Base-by-base conservation (phyloP, 2,329 filamentous ascomycete genomes). In the Colletotrichum salicis region DNA sequence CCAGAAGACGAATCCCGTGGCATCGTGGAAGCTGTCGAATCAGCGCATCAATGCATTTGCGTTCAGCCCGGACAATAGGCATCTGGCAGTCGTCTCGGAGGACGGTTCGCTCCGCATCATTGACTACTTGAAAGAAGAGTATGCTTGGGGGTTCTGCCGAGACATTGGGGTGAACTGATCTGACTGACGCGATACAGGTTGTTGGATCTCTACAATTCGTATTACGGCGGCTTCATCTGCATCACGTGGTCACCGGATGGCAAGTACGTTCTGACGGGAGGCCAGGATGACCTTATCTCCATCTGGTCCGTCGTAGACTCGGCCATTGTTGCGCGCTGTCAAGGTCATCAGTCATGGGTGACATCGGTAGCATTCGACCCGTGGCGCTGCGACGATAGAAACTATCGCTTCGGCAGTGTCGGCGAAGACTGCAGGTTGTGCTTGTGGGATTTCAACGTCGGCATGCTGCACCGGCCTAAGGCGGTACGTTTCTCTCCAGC, bases 171-270 rank as follows among this genome's bases (percentile, higher is more conserved):
- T 51, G 27, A 10, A 11, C 5, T 48, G 27, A 8, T 12, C 5
- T 64, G 27, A 55, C 55, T 75, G 48, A 76, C 58, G 31, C 54
- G 12, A 24, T 11, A 5, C 73, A 96, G 94, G 77, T 87, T 98
- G n/a, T 85, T 96, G 13, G 94, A 96, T 77, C 86, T 97, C 56
- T 98, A 94, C 81, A 91, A 92, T 76, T 94, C 94, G 66, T 99
- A 98, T 84, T 99, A 98, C 77, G 96, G 96, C 58, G 96, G 94
- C 3, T 87, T 99, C 73, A 93, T 93, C 56, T 97, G 95, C 78
- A 95, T 98, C 2, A 97, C 94, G 83, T 99, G 96, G 96, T 98
- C 96, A 7, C 96, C 96, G 11, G 96, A 99, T 79, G 95, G 95
- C 63, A 96, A 97, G 80, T 99, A 98, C 80, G 91, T 99, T 63